Evolutionary conservation across 2,329 filamentous ascomycete genomes (phyloP).

Genomic region (Scleromitrula shiraiana): DNA sequence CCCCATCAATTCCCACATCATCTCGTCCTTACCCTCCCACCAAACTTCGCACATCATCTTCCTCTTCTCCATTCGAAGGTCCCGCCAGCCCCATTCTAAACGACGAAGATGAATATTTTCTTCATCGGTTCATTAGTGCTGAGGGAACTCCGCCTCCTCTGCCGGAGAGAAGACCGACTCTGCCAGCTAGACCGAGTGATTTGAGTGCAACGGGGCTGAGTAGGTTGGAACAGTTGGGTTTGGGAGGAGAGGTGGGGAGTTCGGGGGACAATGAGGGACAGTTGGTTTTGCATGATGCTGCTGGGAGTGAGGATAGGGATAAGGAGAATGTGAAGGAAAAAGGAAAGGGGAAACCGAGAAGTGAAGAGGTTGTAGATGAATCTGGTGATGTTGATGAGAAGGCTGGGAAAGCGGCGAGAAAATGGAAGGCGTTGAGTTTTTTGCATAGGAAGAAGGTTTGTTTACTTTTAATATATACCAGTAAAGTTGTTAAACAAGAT

Average conservation of each 20-base stretch:
- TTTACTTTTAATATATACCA: background rate
- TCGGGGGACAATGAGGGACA: conserved; percentile 21
- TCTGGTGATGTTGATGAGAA: conserved; percentile 24
- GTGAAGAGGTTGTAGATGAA: conserved; percentile 20
- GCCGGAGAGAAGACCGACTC: conserved; percentile 30
- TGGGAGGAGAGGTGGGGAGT: conserved; percentile 16
- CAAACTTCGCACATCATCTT: conserved; percentile 22
- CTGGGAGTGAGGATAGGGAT: conserved; percentile 15
- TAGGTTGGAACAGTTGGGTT: no score
- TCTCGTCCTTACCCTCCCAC: background rate
- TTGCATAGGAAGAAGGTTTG: conserved; percentile 27
- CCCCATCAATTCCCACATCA: background rate
- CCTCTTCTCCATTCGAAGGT: conserved; percentile 14
- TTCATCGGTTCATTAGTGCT: conserved; percentile 45
- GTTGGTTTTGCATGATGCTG: conserved; percentile 39
- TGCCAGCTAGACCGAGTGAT: conserved; percentile 3
- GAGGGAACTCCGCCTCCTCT: conserved; percentile 44
- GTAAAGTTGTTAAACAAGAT: background rate
- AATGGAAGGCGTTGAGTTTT: conserved; percentile 35
- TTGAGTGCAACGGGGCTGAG: background rate
- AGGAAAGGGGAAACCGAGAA: conserved; percentile 26
- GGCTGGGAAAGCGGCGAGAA: conserved; percentile 28
- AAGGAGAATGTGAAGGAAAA: conserved; percentile 22
- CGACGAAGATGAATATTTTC: conserved; percentile 50
- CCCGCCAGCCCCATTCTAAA: conserved; percentile 39